phyloP scores from a whole-genome alignment of 805 yeast genomes.

The Tetrapisispora pingtungensis region DNA sequence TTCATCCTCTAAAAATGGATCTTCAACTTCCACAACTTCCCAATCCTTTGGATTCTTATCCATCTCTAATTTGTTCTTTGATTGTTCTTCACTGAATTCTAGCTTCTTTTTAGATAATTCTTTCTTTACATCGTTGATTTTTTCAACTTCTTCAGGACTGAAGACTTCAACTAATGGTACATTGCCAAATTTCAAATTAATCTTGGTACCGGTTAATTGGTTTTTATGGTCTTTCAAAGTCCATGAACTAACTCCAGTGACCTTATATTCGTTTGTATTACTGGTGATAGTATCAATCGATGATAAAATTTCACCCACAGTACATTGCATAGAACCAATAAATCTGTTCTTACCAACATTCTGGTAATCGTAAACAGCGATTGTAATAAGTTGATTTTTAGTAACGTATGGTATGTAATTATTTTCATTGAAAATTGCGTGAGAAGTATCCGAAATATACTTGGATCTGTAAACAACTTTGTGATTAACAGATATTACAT shows the following conservation, averaged over 20 bases:
- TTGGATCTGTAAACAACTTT: slow-evolving; percentile 45
- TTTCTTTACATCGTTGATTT: slow-evolving; percentile 35
- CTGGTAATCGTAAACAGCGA: slow-evolving; percentile 62
- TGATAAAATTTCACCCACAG: slow-evolving; percentile 37
- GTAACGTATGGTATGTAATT: slow-evolving; percentile 52
- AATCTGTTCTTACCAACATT: slow-evolving; percentile 51
- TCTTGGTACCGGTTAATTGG: slow-evolving; percentile 39
- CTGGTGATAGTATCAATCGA: neutral
- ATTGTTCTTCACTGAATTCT: slow-evolving; percentile 36
- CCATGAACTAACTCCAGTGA: slow-evolving; percentile 26
- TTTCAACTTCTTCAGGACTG: slow-evolving; percentile 44
- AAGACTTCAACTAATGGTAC: slow-evolving; percentile 56
- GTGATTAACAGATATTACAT: slow-evolving; percentile 49
- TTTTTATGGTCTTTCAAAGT: slow-evolving; percentile 26
- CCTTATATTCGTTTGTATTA: slow-evolving; percentile 27
- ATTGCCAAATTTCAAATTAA: slow-evolving; percentile 50
- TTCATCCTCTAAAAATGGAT: slow-evolving; percentile 31
- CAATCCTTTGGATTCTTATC: slow-evolving; percentile 50
- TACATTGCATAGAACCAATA: slow-evolving; percentile 48
- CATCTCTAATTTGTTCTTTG: slow-evolving; percentile 39
- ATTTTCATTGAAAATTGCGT: slow-evolving; percentile 53
- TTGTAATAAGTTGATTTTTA: slow-evolving; percentile 46
- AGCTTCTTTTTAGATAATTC: slow-evolving; percentile 31
- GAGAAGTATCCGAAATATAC: slow-evolving; percentile 41
- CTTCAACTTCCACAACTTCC: slow-evolving; percentile 50